Conservation (phyloP, 2,329 filamentous ascomycete genomes). For the Cladophialophora yegresii region DNA sequence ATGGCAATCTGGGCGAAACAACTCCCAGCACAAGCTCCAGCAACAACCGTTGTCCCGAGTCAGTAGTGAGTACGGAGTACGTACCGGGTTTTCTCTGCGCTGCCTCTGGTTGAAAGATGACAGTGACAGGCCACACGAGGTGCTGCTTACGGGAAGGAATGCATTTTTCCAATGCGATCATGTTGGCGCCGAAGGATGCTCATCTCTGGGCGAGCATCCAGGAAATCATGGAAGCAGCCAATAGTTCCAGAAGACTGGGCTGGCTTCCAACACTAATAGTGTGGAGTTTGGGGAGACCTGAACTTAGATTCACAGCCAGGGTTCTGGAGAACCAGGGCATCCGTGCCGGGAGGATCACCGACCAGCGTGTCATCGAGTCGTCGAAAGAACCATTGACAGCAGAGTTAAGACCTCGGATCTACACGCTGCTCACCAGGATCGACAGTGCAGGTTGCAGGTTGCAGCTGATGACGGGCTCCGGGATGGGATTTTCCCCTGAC, state of each 20-base stretch:
- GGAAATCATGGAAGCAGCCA: constrained; percentile 15
- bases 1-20: neutral
- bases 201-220: constrained; percentile 9
- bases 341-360: constrained; percentile 4
- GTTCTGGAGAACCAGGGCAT: neutral
- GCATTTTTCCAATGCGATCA: constrained; percentile 10
- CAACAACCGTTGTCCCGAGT: neutral
- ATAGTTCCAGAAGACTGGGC: constrained; percentile 18
- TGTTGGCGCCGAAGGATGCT: constrained; percentile 1
- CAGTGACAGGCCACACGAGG: neutral
- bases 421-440: constrained; percentile 21
- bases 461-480: constrained; percentile 2
- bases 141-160: neutral
- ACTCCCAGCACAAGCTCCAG: neutral
- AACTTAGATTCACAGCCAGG: constrained; percentile 18
- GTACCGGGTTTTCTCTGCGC: neutral
- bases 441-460: constrained; percentile 20
- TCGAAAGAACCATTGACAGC: constrained; percentile 7
- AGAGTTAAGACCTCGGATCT: constrained; percentile 15
- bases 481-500: constrained; percentile 16
- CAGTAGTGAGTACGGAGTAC: neutral
- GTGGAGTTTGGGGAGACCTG: constrained; percentile 13
- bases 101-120: neutral
- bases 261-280: constrained; percentile 6
- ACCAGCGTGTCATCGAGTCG: constrained; percentile 10